Evolutionary conservation across 2,329 filamentous ascomycete species (phyloP).

Genomic region (Botrytis byssoidea): DNA sequence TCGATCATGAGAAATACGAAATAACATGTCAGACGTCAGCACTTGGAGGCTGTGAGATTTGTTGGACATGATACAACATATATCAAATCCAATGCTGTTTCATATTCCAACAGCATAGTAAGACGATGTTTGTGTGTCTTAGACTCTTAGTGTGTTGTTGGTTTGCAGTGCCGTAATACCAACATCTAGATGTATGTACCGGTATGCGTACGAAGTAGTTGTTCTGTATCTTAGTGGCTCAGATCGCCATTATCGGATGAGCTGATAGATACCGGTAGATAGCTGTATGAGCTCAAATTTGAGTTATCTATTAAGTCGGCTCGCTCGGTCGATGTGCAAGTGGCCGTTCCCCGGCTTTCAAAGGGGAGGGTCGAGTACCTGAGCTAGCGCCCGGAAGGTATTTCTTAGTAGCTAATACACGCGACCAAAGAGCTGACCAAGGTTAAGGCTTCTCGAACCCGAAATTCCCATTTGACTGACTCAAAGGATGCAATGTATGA

Average conservation of each 20-base stretch:
- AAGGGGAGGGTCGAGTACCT: neutral
- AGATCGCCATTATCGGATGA: neutral
- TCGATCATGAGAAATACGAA: neutral
- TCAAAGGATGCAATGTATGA: neutral
- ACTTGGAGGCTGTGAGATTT: neutral
- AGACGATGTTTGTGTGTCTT: neutral
- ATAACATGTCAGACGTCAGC: constrained; percentile 3
- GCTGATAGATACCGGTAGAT: neutral
- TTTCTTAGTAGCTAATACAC: neutral
- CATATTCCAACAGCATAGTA: neutral
- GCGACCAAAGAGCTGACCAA: neutral
- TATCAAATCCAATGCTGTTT: neutral
- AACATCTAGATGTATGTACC: neutral
- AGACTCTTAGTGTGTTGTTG: neutral
- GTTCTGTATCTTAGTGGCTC: neutral
- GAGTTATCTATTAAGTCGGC: neutral
- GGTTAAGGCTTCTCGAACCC: neutral
- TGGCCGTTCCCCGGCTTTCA: constrained; percentile 3
- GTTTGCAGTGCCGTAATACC: neutral
- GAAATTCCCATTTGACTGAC: neutral
- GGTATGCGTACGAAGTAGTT: neutral
- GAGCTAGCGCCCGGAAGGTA: neutral
- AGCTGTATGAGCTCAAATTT: neutral
- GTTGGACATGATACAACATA: neutral
- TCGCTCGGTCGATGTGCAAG: neutral